Evolutionary conservation across 2,329 filamentous ascomycete species (phyloP), one percentile per base, ranked within the genome.

Genomic region (Aspergillus sp.): DNA sequence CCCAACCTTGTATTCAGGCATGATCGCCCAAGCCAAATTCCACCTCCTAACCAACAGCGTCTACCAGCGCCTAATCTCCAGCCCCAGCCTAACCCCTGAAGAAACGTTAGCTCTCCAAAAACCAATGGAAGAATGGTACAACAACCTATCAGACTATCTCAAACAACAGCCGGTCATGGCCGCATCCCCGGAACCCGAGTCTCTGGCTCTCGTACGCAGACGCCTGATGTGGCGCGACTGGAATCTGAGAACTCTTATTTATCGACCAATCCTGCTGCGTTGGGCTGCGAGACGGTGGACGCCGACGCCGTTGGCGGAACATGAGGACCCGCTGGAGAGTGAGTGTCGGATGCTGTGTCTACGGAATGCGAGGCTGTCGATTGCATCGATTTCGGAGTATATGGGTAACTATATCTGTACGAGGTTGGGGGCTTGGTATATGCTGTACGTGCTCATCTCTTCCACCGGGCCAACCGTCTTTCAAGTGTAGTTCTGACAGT

Each of bases 51-150:
- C 70, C n/a, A 72, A 71, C 34, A 62, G 60, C 46, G 64, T 73
- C 35, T 72, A 73, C 47, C 67, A 71, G 45, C 68, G 68, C 10
- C 59, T 73, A 29, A 70, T 73, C 12, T 71, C 70, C 3, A 68
- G 56, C 35, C 69, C 69, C 8, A 63, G 59, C 34, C 63, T 69
- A 12, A 66, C 69, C 1, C 59, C 69, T 7, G 64, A 69, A 51
- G 69, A 73, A 48, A 65, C 70, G 0, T 47, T 70, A 12, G 57
- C 55, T 41, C 62, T 72, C 4, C 64, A 71, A 47, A 66, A 65
- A 38, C 64, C 66, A 32, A 69, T 73, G 50, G 69, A 71, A 46
- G 60, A 66, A 45, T 73, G 69, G 69, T 66, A 68, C 45, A 59
- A 60, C 10, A 56, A 58, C 10, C 59, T 73, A n/a, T 69, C 70